Evolutionary conservation across 306 rosid species (phyloP).

Genomic region (Chamaecrista fasciculata): DNA sequence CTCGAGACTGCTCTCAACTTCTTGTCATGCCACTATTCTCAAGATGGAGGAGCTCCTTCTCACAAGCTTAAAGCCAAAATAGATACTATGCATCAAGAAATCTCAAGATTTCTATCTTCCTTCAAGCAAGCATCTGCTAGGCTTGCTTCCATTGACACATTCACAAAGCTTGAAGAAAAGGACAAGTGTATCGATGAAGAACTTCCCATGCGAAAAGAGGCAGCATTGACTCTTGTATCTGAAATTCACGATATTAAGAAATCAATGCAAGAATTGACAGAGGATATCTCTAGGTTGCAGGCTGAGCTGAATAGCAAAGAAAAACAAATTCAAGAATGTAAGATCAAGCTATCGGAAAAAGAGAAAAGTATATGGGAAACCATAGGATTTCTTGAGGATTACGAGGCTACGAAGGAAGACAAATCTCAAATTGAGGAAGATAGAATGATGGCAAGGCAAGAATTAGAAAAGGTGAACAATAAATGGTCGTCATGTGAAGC

Average conservation of each 20-base stretch:
- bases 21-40: too few relatives aligned
- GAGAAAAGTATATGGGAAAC: background rate
- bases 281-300: background rate
- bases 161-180: background rate
- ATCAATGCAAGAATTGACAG: background rate
- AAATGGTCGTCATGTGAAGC: too few relatives aligned
- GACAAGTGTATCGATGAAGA: background rate
- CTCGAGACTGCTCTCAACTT: too few relatives aligned
- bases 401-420: background rate
- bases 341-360: background rate
- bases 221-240: background rate
- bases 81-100: background rate
- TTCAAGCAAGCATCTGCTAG: background rate
- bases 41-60: background rate
- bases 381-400: background rate
- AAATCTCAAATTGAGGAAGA: too few relatives aligned
- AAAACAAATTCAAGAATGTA: background rate
- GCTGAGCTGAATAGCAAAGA: background rate
- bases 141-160: background rate
- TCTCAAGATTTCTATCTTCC: background rate
- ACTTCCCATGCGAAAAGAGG: background rate
- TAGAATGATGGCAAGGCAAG: background rate
- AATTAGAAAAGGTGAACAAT: background rate
- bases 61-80: background rate
- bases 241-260: background rate